Base-by-base conservation (phyloP, 352 stramenopile genomes). In the Pythium guiyangense region DNA sequence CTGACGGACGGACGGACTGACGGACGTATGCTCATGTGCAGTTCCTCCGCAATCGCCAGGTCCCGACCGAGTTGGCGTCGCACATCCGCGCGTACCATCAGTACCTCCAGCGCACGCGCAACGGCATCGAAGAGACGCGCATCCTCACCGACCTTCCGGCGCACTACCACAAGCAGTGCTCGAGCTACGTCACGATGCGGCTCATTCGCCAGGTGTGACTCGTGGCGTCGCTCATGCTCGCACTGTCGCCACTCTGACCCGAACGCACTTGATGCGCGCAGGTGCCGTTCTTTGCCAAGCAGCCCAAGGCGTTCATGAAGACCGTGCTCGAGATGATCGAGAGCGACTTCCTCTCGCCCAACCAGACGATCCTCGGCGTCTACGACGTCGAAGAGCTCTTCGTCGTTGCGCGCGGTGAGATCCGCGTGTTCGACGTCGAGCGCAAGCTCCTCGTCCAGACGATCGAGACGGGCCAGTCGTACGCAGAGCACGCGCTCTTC, bases 51-150 rank as follows among this genome's bases (percentile, higher is more conserved):
- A 52, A 48, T 20, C 55, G 63, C 12, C 49, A 56, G 17, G 47
- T 67, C 8, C 51, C 59, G 9, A 37, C 46, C 3, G 45, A 66
- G 15, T 15, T 70, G 18, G 52, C 52, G 8, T n/a, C 27, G 15
- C 49, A 53, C n/a, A 63, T 67, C 25, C 50, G 59, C 18, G 34
- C 58, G 15, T 69, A 66, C 27, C 48, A 63, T 25, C 57, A 66
- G 25, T 69, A 69, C 46, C 56, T 69, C 43, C 58, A 66, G 51
- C 57, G 62, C 15, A 69, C 62, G 11, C 60, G 60, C 27, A 57
- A 69, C 18, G 62, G 62, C 18, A 39, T 69, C 20, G 57, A 70
- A 57, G 63, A 70, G 40, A 52, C 54, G 29, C 47, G 40, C 11
- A 56, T 67, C 9, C 45, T 67, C 9, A 18, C 53, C 3, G 55